Conservation (phyloP, 2,329 filamentous ascomycete species). For the Didymella lethalis region DNA sequence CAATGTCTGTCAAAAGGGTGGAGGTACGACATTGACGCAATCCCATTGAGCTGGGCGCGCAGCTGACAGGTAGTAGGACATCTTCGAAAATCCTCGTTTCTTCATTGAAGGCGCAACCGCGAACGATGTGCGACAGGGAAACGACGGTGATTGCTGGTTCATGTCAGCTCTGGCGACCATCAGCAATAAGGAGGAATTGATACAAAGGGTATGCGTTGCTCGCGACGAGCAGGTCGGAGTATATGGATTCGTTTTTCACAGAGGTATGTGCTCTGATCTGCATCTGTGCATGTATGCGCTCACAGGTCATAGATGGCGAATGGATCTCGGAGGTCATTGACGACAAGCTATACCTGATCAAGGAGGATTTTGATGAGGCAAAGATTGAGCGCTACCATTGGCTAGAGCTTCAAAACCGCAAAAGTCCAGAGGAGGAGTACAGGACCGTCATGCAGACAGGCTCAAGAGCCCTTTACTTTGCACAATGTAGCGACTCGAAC, state of each 20-base stretch:
- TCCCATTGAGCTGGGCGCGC: conserved; percentile 1
- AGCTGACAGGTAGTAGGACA: conserved; percentile 63
- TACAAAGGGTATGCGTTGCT: conserved; percentile 77
- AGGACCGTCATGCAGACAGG: conserved; percentile 74
- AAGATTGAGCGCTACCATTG: conserved; percentile 77
- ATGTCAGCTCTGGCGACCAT: conserved; percentile 81
- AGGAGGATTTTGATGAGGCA: conserved; percentile 78
- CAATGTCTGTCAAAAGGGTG: conserved; percentile 78
- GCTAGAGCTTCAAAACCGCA: conserved; percentile 74
- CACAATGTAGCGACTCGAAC: conserved; percentile 75
- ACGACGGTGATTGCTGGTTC: conserved; percentile 85
- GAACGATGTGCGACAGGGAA: conserved; percentile 80
- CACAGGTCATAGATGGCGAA: conserved; percentile 70
- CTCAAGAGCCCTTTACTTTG: conserved; percentile 80
- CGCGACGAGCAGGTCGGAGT: conserved; percentile 77
- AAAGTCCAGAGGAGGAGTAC: conserved; percentile 75
- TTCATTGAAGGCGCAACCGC: conserved; percentile 79
- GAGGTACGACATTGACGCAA: conserved; percentile 47
- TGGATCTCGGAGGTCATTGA: conserved; percentile 94
- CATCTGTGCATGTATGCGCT: conserved; percentile 26
- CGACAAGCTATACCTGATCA: conserved; percentile 86
- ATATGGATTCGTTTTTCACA: conserved; percentile 85
- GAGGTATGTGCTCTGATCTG: conserved; percentile 56
- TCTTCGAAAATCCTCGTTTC: conserved; percentile 79
- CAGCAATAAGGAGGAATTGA: conserved; percentile 74